Evolutionary conservation across 441 rosid genomes (phyloP), one percentile per base, ranked within the genome.

Genomic region (Pelargonium australe): DNA sequence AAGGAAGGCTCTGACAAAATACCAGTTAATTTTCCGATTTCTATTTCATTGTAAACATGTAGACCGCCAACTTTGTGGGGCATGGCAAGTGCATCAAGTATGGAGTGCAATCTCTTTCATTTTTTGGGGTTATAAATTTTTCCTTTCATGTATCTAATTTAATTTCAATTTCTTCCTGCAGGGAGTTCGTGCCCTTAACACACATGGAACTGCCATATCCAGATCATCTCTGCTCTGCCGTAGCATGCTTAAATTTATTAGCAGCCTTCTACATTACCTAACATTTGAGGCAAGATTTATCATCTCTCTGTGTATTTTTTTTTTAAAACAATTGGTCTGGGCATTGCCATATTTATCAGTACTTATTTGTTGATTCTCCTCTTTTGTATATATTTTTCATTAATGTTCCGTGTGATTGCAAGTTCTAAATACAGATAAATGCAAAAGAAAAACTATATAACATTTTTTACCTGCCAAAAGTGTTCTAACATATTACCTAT

Each of bases 1-100:
- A 77, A 88, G 87, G 80, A 89, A 90, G 82, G 89, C 97, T 78
- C 72, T 91, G 57, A 80, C 89, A 70, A 95, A 95, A 80, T 95
- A 95, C 75, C 96, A 90, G 83, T 82, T 91, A 76, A 85, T 95
- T 78, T 95, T 95, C 76, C 97, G 97, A 76, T 87, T 84, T 82
- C 82, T 95, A 66, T 95, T 95, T 70, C 96, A 85, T 66, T 95
- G 97, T 81, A 95, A 95, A 70, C 96, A 95, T 79, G 96, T 91
- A 67, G 96, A 95, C 71, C 97, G 97, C 74, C 97, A 95, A 79
- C 96, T 95, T 69, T 87, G 91, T 82, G 91, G 88, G 74, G 88
- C 99, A 65, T 95, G 99, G 99, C 99, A 95, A 75, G 80, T 86
- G 82, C 99, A 91, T 86, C 99, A 92, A 81, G 99, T 90, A 90